These are phyloP conservation scores for Claviceps sp. DNA, from an alignment of 2,329 filamentous ascomycete species.

Conservation along the genomic window DNA sequence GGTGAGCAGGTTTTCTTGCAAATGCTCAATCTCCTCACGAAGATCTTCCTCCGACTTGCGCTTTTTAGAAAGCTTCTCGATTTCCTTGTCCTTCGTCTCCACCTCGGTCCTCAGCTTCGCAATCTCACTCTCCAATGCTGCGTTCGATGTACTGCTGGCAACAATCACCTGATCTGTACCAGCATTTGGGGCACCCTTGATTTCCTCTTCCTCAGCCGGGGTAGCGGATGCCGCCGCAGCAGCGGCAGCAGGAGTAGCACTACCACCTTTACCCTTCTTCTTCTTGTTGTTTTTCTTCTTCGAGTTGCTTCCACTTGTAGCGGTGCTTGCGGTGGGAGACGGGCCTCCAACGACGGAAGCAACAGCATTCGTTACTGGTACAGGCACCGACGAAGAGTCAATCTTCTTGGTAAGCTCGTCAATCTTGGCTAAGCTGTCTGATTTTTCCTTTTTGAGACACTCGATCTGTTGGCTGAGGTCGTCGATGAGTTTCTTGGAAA, in stretches of 20 bases:
- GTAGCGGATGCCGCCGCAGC: conserved; percentile 15
- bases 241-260: not conserved
- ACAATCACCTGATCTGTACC: not conserved
- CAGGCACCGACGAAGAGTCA: conserved; percentile 14
- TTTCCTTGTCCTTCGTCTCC: conserved; percentile 54
- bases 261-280: conserved; percentile 67
- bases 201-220: conserved; percentile 21
- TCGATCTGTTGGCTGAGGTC: conserved; percentile 24
- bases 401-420: conserved; percentile 32
- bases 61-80: conserved; percentile 56
- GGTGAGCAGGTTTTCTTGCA: conserved; percentile 65
- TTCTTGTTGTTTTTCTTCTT: conserved; percentile 74
- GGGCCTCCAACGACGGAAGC: conserved; percentile 11
- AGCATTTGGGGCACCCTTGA: not conserved
- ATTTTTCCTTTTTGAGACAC: conserved; percentile 19
- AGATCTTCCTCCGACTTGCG: conserved; percentile 66
- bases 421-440: conserved; percentile 19
- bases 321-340: conserved; percentile 10
- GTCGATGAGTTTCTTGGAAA: conserved; percentile 29
- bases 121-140: conserved; percentile 35
- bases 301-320: conserved; percentile 10
- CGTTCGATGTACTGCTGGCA: conserved; percentile 13
- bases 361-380: conserved; percentile 10
- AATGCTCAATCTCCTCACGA: conserved; percentile 70
- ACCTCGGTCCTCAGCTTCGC: conserved; percentile 38